phyloP scores from a whole-genome alignment of 176 grass and related monocot genomes.

The Aegilops sharonensis region DNA sequence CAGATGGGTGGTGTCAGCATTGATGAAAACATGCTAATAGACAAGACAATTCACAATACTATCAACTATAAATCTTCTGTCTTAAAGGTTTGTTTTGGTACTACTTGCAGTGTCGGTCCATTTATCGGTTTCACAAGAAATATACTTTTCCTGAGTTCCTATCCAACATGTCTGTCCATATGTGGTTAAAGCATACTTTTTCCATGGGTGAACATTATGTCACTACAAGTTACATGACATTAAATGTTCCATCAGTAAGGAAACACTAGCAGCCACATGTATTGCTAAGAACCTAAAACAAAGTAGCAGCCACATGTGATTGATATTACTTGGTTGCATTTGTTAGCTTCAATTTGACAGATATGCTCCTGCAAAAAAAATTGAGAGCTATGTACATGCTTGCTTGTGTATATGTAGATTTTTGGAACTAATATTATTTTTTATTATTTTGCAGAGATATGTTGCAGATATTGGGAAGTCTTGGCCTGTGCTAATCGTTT shows the following conservation, averaged over 20 bases:
- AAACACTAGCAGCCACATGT: neutral
- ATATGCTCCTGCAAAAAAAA: neutral
- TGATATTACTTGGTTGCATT: neutral
- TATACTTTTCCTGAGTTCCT: neutral
- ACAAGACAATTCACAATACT: slow-evolving; percentile 76
- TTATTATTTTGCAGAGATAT: slow-evolving; percentile 69
- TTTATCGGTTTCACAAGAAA: slow-evolving; percentile 10
- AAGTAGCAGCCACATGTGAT: neutral
- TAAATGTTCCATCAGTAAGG: neutral
- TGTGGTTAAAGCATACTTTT: neutral
- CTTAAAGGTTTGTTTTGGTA: slow-evolving; percentile 59
- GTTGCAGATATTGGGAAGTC: slow-evolving; percentile 89
- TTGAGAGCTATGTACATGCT: neutral
- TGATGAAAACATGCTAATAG: slow-evolving; percentile 87
- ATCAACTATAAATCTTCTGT: slow-evolving; percentile 82
- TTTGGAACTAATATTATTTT: neutral
- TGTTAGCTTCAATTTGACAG: slow-evolving; percentile 7
- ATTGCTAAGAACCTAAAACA: neutral
- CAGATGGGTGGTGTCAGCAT: slow-evolving; percentile 86
- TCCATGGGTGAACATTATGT: neutral
- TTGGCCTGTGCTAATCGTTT: slow-evolving; percentile 95
- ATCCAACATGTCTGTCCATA: neutral
- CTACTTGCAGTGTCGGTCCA: neutral
- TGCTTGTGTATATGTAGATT: neutral
- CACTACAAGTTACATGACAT: neutral